These are phyloP conservation scores for Leucocoprinus birnbaumii DNA, from an alignment of 768 basidiomycete genomes.

Conservation along the genomic window DNA sequence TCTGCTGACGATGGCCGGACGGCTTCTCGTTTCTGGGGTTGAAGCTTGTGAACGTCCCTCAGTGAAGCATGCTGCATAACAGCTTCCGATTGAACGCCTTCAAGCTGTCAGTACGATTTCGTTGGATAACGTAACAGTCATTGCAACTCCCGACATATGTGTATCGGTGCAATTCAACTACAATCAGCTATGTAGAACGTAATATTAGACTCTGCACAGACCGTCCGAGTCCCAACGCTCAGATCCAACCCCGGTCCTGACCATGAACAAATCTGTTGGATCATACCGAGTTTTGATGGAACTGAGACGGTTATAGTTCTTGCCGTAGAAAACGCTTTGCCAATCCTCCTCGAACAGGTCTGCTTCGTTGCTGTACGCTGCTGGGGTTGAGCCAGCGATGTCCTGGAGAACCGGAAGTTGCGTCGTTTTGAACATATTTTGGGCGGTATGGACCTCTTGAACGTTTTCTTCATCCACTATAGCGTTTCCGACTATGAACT, in stretches of 20 bases:
- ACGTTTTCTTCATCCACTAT: not conserved
- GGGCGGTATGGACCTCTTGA: conserved; percentile 15
- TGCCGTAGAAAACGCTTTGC: conserved; percentile 28
- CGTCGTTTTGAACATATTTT: conserved; percentile 19
- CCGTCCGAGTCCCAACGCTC: conserved; percentile 29
- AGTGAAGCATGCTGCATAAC: too few species aligned
- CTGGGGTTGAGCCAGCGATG: conserved; percentile 24
- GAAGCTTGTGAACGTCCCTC: too few species aligned
- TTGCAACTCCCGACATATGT: too few species aligned
- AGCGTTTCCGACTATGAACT: not conserved
- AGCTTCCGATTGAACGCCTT: too few species aligned
- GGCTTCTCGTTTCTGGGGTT: too few species aligned
- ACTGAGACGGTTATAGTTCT: conserved; percentile 27
- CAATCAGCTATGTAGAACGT: too few species aligned
- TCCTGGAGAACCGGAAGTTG: conserved; percentile 21
- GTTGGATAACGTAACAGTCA: too few species aligned
- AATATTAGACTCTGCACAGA: conserved; percentile 18
- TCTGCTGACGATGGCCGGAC: too few species aligned
- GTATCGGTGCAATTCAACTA: too few species aligned
- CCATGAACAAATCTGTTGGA: conserved; percentile 25
- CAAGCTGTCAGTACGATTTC: too few species aligned
- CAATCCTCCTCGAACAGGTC: conserved; percentile 28
- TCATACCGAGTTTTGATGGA: conserved; percentile 20
- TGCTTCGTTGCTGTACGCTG: conserved; percentile 32
- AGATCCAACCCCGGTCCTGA: conserved; percentile 26